Conservation (phyloP, 1,284 basidiomycete genomes). For the Sanghuangporus sanghuang region DNA sequence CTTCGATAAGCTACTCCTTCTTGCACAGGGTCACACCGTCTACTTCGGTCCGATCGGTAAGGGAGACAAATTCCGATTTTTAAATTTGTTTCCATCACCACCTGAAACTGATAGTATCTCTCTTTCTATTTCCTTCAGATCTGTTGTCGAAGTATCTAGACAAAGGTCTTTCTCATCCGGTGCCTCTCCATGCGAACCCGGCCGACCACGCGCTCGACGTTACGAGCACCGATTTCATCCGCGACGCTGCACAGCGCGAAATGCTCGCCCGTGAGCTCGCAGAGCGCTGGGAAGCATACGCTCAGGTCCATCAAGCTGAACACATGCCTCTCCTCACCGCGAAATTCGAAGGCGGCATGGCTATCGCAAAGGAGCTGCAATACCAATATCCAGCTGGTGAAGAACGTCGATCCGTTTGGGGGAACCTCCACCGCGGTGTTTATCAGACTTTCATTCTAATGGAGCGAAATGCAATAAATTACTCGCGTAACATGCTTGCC, state of each 20-base stretch:
- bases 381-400: not conserved
- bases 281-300: conserved; percentile 16
- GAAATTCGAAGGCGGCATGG: not conserved
- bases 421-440: not conserved
- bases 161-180: conserved; percentile 27
- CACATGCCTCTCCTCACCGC: not conserved
- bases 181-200: conserved; percentile 40
- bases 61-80: conserved; percentile 1
- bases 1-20: conserved; percentile 53
- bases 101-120: not conserved
- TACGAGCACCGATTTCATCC: conserved; percentile 30
- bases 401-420: not conserved
- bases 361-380: not conserved
- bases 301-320: not conserved
- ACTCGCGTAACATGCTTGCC: conserved; percentile 46
- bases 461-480: conserved; percentile 26
- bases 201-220: conserved; percentile 45
- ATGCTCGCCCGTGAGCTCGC: conserved; percentile 16
- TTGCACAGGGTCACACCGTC: conserved; percentile 47
- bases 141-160: conserved; percentile 40
- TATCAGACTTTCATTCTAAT: conserved; percentile 19
- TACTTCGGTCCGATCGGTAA: conserved; percentile 37
- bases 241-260: conserved; percentile 28
- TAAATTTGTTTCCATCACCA: not conserved
- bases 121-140: conserved; percentile 7